Conservation (phyloP, 257 asterid genomes). For the Apocynum venetum region DNA sequence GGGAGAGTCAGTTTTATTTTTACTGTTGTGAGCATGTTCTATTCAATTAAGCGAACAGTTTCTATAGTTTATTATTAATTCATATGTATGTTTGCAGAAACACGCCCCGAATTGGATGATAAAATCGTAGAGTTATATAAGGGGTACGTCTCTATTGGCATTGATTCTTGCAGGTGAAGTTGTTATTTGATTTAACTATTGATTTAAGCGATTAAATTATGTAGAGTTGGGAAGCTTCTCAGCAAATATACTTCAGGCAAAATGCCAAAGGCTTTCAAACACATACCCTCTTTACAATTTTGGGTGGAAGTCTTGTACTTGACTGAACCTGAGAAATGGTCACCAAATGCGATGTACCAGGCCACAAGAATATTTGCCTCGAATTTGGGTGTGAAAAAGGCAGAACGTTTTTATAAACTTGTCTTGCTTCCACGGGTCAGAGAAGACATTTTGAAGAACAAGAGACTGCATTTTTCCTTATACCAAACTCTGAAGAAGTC, state of each 20-base stretch:
- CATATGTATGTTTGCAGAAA: constrained; percentile 39
- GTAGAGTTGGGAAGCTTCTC: constrained; percentile 80
- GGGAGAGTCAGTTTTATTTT: not conserved
- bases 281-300: constrained; percentile 59
- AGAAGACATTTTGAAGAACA: constrained; percentile 78
- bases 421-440: constrained; percentile 93
- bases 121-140: constrained; percentile 77
- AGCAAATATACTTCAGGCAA: constrained; percentile 80
- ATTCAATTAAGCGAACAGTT: not conserved
- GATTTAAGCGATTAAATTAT: constrained; percentile 12
- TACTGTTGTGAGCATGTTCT: not conserved
- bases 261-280: constrained; percentile 90
- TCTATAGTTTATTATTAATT: constrained; percentile 2
- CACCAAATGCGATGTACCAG: constrained; percentile 86
- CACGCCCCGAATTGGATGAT: constrained; percentile 60
- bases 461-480: constrained; percentile 79
- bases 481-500: constrained; percentile 82
- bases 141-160: constrained; percentile 46
- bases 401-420: constrained; percentile 73
- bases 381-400: constrained; percentile 80
- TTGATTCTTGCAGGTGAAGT: not conserved
- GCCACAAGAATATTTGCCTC: constrained; percentile 95
- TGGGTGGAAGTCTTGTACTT: constrained; percentile 87
- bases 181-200: not conserved
- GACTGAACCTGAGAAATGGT: constrained; percentile 94